These are phyloP conservation scores for Sequoia sempervirens DNA, from an alignment of 75 land plant species.

Conservation along the genomic window DNA sequence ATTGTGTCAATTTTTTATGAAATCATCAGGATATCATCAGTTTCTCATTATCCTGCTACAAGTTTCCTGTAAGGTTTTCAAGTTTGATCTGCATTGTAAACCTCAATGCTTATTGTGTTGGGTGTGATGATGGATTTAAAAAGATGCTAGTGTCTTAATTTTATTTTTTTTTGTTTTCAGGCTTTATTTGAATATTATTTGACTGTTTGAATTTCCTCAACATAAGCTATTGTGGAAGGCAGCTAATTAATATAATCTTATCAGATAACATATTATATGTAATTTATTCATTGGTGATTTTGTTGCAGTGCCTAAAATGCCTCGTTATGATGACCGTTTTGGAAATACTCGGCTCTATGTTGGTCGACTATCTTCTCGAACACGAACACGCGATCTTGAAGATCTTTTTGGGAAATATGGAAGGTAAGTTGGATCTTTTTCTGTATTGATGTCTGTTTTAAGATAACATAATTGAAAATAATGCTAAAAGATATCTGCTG, in stretches of 20 bases:
- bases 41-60: no score
- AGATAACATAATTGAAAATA: neutral
- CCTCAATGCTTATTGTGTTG: no score
- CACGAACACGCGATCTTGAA: slow-evolving; percentile 79
- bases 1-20: no score
- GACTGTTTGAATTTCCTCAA: no score
- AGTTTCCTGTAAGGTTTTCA: no score
- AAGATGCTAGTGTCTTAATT: neutral
- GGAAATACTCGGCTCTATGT: slow-evolving; percentile 75
- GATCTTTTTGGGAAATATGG: slow-evolving; percentile 87
- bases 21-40: no score
- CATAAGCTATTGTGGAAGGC: no score
- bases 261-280: neutral
- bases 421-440: slow-evolving; percentile 35
- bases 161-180: neutral
- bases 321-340: slow-evolving; percentile 61
- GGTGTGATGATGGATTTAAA: no score
- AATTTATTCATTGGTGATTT: neutral
- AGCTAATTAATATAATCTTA: no score
- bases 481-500: neutral
- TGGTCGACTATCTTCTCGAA: slow-evolving; percentile 69
- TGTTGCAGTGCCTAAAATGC: slow-evolving; percentile 29
- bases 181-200: neutral
- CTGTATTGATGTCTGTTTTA: neutral
- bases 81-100: no score